Evolutionary conservation across 495 filamentous ascomycete species (phyloP), one percentile per base, ranked within the genome.

Genomic region (Hypomontagnella monticulosa): DNA sequence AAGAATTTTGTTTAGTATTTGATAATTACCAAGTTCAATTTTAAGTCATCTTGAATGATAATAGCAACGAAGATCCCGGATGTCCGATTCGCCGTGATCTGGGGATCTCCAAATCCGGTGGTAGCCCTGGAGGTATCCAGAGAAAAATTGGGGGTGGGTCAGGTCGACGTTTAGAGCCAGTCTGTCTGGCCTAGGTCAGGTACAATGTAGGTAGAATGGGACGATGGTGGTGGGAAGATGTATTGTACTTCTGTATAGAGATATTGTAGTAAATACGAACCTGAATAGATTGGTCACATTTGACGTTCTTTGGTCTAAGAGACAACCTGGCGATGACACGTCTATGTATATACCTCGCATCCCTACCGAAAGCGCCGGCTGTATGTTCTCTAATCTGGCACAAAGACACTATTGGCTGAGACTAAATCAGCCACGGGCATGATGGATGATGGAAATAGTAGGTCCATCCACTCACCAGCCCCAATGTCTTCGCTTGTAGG

Each of bases 381-480:
- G 56, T 66, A 60, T 53, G 16, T 30, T 57, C 44, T 34, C 50
- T 42, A 47, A 50, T 53, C 43, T 55, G 43, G 23, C 16, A 32
- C 18, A 23, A 44, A 15, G 18, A 47, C 37, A 36, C 37, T 19
- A 61, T 66, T 60, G 56, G 63, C 43, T 48, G 32, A 60, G 27
- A 61, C 42, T n/a, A 46, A 66, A 60, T 51, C 49, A 59, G 27
- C 56, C 63, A 61, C 49, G 43, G 19, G 18, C 50, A 16, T 50
- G 4, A 14, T 18, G 27, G 23, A 42, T 19, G 34, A 34, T 54
- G 37, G 43, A 56, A 56, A 49, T 42, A 44, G 50, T 42, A 55
- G 27, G 49, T 66, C 56, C 50, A 50, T 53, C 34, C 34, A 59
- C 37, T 59, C 48, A 54, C 42, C 42, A 65, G 54, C 54, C 48